Evolutionary conservation across 768 basidiomycete genomes (phyloP).

Genomic region (Hemileccinum impolitum): DNA sequence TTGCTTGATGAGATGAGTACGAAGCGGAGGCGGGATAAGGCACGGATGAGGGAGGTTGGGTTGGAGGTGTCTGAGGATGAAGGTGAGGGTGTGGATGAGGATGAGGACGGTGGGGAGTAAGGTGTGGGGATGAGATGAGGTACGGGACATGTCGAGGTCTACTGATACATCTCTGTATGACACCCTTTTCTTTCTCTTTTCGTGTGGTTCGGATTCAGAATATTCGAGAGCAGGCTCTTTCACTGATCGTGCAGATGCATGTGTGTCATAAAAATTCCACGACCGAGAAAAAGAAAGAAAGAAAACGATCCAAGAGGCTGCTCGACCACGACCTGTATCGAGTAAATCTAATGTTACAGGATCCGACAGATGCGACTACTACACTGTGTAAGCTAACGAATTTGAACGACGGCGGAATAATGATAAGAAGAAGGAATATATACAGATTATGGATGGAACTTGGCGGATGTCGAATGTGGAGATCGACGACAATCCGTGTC

Average conservation of each 20-base stretch:
- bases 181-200: no score
- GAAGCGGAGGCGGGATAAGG: slow-evolving; percentile 86
- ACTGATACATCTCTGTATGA: no score
- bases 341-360: background rate
- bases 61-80: slow-evolving; percentile 94
- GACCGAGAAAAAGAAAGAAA: no score
- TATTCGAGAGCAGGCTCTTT: no score
- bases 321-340: no score
- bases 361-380: background rate
- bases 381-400: background rate
- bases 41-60: slow-evolving; percentile 64
- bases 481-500: background rate
- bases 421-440: background rate
- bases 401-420: background rate
- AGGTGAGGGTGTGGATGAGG: slow-evolving; percentile 52
- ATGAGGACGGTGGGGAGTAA: background rate
- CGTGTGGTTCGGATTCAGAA: no score
- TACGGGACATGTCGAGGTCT: no score
- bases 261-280: no score
- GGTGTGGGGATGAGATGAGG: background rate
- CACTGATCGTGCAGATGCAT: no score
- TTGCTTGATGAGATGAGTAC: slow-evolving; percentile 86
- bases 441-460: background rate
- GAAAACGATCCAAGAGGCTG: no score
- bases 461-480: background rate